Evolutionary conservation across 805 yeast genomes (phyloP), one percentile per base, ranked within the genome.

Genomic region (Nakazawaea populi): DNA sequence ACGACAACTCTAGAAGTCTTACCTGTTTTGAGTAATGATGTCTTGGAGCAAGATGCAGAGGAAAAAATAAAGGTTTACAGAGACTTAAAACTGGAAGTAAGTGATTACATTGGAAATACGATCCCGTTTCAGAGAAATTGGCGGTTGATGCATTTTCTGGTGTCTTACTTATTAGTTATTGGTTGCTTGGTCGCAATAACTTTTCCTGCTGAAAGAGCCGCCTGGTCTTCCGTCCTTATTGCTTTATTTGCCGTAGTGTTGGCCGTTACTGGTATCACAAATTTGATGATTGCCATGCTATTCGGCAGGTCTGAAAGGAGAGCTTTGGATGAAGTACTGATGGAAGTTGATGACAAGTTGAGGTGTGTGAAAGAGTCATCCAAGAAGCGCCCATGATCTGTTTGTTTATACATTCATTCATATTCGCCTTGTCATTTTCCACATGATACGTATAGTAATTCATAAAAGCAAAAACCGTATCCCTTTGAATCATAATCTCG

Each of bases 271-370:
- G 97, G 96, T 0, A 68, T 78, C 0, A 63, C 86, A 1, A 83
- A 89, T 61, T 96, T 96, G 0, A 60, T 88, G 50, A 86, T 94
- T 43, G 91, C 92, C 40, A 77, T 74, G 51, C 61, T 89, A 32
- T 92, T 91, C 62, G 95, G 96, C 0, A 73, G 89, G 35, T 75
- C 80, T n/a, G 99, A 94, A 62, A 64, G 71, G 47, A 72, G 98
- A 44, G 92, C 91, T 0, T 66, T 94, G 45, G 69, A 68, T 28
- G 98, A 92, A 67, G 89, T 89, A 5, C 76, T 77, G 52, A 65
- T 74, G 56, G 95, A 92, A 62, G 87, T 90, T 1, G 65, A 63
- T 6, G 73, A 68, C 43, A 41, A 28, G 43, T 41, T 67, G 62
- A 37, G 40, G n/a, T 12, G n/a, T 37, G 40, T 37, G 7, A 12